Conservation (phyloP, 2,329 filamentous ascomycete species). For the Drechslera avenae region DNA sequence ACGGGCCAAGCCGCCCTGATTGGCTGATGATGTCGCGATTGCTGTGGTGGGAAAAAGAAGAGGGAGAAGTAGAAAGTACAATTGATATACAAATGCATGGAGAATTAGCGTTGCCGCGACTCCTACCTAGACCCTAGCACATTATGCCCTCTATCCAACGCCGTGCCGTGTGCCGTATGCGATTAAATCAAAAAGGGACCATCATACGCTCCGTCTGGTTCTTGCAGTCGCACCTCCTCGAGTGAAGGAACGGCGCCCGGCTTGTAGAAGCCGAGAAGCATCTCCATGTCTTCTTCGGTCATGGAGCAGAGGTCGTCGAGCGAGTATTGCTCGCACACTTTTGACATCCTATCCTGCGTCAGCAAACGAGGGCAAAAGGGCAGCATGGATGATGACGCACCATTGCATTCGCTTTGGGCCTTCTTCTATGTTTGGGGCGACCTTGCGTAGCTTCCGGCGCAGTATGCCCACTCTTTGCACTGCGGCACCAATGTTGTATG, state of each 20-base stretch:
- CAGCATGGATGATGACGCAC: conserved; percentile 49
- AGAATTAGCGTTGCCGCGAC: conserved; percentile 14
- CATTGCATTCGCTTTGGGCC: conserved; percentile 90
- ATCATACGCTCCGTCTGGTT: conserved; percentile 52
- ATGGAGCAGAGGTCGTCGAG: conserved; percentile 84
- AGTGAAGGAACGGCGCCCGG: conserved; percentile 53
- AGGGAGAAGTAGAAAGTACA: conserved; percentile 15
- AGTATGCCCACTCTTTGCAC: conserved; percentile 83
- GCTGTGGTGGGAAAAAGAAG: conserved; percentile 2
- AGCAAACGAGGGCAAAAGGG: conserved; percentile 18
- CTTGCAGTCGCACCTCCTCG: conserved; percentile 49
- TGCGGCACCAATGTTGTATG: conserved; percentile 79
- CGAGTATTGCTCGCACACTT: conserved; percentile 84
- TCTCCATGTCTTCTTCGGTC: conserved; percentile 80
- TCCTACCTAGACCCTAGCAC: conserved; percentile 16
- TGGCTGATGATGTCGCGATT: conserved; percentile 17
- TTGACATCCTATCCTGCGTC: conserved; percentile 73
- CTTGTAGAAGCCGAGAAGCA: conserved; percentile 75
- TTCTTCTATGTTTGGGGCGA: conserved; percentile 74
- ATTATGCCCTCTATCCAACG: conserved; percentile 17
- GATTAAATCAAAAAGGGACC: conserved; percentile 52
- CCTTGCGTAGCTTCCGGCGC: conserved; percentile 75
- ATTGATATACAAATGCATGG: conserved; percentile 22
- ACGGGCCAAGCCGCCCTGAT: conserved; percentile 28
- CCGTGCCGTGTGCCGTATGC: conserved; percentile 4